Conservation (phyloP, 345 rosid genomes). For the Ailanthus altissimus region DNA sequence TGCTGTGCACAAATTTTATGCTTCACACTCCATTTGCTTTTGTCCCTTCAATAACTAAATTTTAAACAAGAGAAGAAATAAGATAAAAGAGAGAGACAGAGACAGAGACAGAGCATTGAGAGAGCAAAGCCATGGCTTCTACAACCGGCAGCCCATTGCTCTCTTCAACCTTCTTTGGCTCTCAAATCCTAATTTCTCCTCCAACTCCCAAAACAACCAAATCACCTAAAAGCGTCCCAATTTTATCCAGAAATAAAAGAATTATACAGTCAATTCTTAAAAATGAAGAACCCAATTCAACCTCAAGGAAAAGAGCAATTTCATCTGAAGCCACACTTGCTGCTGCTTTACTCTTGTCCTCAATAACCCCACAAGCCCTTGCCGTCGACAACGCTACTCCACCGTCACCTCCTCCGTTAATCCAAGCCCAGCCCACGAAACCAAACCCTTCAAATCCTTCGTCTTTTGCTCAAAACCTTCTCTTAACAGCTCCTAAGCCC, state of each 20-base stretch:
- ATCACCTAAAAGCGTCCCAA: conserved; percentile 24
- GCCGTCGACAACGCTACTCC: conserved; percentile 46
- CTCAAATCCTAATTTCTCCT: conserved; percentile 41
- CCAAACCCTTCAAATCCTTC: conserved; percentile 43
- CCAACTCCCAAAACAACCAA: conserved; percentile 59
- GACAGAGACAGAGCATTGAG: not conserved
- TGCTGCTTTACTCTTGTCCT: conserved; percentile 56
- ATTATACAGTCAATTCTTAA: conserved; percentile 29
- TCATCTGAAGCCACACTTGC: conserved; percentile 47
- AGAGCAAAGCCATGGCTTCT: conserved; percentile 36
- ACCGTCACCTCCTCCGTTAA: conserved; percentile 33
- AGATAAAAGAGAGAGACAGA: not conserved
- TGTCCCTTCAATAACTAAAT: not conserved
- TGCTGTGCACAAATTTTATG: not conserved
- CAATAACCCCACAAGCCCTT: conserved; percentile 50
- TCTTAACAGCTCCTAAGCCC: conserved; percentile 62
- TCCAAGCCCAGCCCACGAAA: conserved; percentile 50
- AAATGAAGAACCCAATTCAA: conserved; percentile 31
- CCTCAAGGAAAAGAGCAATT: conserved; percentile 14
- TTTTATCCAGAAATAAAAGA: conserved; percentile 21
- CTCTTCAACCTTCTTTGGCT: conserved; percentile 45
- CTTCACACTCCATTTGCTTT: not conserved
- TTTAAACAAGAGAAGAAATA: not conserved
- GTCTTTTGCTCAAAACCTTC: conserved; percentile 51
- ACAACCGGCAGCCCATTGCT: conserved; percentile 40